Evolutionary conservation across 2,329 filamentous ascomycete species (phyloP).

Genomic region (Emmonsia crescens): DNA sequence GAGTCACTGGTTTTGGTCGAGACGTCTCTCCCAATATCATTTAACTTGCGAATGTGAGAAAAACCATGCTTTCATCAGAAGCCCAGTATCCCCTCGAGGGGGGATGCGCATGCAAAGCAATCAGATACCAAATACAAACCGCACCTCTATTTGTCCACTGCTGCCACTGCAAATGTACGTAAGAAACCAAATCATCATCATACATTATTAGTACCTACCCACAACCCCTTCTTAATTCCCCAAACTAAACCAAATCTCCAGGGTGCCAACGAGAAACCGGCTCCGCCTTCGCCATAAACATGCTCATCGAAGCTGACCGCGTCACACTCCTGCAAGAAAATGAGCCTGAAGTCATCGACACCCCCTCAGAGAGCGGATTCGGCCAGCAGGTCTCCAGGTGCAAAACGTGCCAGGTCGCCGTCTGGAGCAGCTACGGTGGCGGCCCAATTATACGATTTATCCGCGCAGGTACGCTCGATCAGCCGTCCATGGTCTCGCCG

Average conservation of each 20-base stretch:
- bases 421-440: slow-evolving; percentile 36
- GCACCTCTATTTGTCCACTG: slow-evolving; percentile 33
- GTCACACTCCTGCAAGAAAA: slow-evolving; percentile 20
- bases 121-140: slow-evolving; percentile 19
- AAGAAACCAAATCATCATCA: not conserved
- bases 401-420: slow-evolving; percentile 30
- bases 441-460: slow-evolving; percentile 29
- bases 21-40: not conserved
- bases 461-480: slow-evolving; percentile 38
- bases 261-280: slow-evolving; percentile 39
- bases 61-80: not conserved
- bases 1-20: not conserved
- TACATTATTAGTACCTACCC: not conserved
- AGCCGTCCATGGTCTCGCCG: slow-evolving; percentile 27
- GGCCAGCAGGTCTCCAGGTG: slow-evolving; percentile 36
- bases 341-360: slow-evolving; percentile 17
- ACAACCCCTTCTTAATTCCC: not conserved
- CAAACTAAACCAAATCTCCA: not conserved
- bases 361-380: slow-evolving; percentile 33
- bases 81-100: slow-evolving; percentile 18
- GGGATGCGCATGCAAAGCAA: slow-evolving; percentile 19
- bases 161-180: slow-evolving; percentile 35
- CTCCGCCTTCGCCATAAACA: slow-evolving; percentile 31
- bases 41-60: not conserved
- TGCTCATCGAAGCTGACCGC: slow-evolving; percentile 32